Evolutionary conservation across 306 rosid species (phyloP), one percentile per base, ranked within the genome.

Genomic region (Glycine tomentella): DNA sequence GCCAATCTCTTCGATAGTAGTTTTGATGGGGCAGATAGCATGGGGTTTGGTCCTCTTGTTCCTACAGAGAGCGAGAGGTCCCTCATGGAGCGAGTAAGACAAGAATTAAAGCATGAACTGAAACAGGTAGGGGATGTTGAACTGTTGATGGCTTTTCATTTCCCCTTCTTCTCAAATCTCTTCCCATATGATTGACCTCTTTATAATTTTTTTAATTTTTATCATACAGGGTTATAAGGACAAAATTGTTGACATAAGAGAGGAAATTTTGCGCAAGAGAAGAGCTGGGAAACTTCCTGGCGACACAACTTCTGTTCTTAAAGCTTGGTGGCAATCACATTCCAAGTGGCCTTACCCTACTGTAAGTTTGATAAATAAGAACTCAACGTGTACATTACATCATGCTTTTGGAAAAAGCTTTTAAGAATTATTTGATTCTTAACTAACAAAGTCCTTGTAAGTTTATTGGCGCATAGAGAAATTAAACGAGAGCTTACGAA

Each of bases 281-380:
- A 86, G 98, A 81, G 98, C 98, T 3, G 98, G 98, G 74, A 94
- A 94, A 70, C 98, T 92, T 85, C 98, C 98, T 8, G 97, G 98
- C 4, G 97, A 94, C 87, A 92, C 97, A 46, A 94, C 98, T 44
- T 94, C 97, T 53, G 93, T 94, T 16, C 86, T 94, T 6, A 94
- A 94, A 81, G 79, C 92, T 76, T 94, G 98, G 98, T 94, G 98
- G 98, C 97, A 92, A 82, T 78, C 97, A 69, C 98, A 94, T 86
- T 86, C 97, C 16, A 92, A 94, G 78, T 94, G 98, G 98, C 98
- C 97, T 55, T 94, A 94, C 86, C 98, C 98, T 52, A 94, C 98
- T 1, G 98, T 94, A 88, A 86, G 93, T 87, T 81, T 51, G 72
- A 74, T 65, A 11, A 52, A 33, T 25, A 65, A 56, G 42, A 81